phyloP scores from a whole-genome alignment of 163 green algal genomes.

The Chloromonas sp. region DNA sequence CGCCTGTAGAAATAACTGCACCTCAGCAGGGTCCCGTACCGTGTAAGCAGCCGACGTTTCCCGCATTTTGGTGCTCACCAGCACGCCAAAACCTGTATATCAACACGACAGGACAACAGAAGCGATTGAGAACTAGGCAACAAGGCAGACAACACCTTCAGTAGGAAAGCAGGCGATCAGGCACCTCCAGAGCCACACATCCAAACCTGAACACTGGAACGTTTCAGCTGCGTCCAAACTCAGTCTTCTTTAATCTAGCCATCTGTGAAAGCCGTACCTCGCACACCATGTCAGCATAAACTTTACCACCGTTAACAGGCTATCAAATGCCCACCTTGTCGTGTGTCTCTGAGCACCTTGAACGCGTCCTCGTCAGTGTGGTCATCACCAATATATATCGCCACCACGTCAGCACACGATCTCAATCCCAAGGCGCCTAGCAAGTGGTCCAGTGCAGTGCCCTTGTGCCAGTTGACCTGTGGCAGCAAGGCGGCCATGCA shows the following conservation, averaged over 20 bases:
- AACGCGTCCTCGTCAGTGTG: constrained; percentile 98
- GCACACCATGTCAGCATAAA: background rate
- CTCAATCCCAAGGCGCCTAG: constrained; percentile 72
- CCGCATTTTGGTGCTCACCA: constrained; percentile 81
- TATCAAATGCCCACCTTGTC: constrained; percentile 15
- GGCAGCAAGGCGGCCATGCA: background rate
- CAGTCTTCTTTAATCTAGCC: too few species aligned
- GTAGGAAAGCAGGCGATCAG: too few species aligned
- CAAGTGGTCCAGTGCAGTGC: constrained; percentile 83
- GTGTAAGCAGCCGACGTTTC: constrained; percentile 69
- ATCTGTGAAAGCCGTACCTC: too few species aligned
- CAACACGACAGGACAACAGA: background rate
- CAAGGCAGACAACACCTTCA: too few species aligned
- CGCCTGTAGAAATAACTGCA: constrained; percentile 64
- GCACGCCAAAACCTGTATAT: constrained; percentile 65
- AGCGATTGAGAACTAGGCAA: background rate
- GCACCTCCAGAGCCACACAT: background rate
- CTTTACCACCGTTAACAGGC: background rate
- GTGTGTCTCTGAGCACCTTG: constrained; percentile 36
- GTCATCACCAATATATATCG: constrained; percentile 97
- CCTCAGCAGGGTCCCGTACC: constrained; percentile 69
- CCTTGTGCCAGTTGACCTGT: constrained; percentile 95
- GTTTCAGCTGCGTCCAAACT: background rate
- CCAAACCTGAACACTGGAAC: background rate
- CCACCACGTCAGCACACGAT: constrained; percentile 59